Base-by-base conservation (phyloP, 305 asterid genomes). In the Rubia balearica region DNA sequence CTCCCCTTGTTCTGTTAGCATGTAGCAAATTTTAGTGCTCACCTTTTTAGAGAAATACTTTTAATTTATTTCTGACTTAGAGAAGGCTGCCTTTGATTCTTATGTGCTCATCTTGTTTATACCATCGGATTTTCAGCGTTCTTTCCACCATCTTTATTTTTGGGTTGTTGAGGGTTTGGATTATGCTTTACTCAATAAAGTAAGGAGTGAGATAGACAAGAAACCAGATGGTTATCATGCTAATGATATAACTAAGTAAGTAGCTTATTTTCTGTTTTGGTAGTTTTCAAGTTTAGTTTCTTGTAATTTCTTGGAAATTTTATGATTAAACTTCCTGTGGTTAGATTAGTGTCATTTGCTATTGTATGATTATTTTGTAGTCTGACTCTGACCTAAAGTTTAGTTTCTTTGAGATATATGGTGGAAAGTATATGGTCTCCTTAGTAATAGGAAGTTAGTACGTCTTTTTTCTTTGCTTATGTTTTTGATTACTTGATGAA, bases 151-250 rank as follows among this genome's bases (percentile, higher is more conserved):
- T 65, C n/a, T 71, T 70, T 70, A 51, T 77, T 75, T 72, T 75
- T 53, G n/a, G 72, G 60, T 93, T 85, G 97, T 93, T 62, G 91
- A 93, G 81, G 98, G 98, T 76, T 77, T 93, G 88, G 98, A 93
- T 78, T 93, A 83, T 73, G 98, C 98, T 64, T 89, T 93, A 77
- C 97, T 93, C 75, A 74, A 93, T 82, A 90, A 93, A 86, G 89
- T 93, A 71, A 82, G 97, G 78, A 91, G 97, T 88, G 97, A 93
- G 84, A 89, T 89, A 68, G 98, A 79, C 74, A 93, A 89, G 87
- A 87, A 84, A 80, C 90, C 95, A 22, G 86, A 5, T 76, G 98
- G 79, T 78, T 96, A 88, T 76, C 96, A 89, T 76, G 71, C 81
- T 67, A 85, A 88, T 60, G 95, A 88, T 57, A 89, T 88, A 77